Conservation (phyloP, 2,329 filamentous ascomycete species). For the Parafenestella ontariensis region DNA sequence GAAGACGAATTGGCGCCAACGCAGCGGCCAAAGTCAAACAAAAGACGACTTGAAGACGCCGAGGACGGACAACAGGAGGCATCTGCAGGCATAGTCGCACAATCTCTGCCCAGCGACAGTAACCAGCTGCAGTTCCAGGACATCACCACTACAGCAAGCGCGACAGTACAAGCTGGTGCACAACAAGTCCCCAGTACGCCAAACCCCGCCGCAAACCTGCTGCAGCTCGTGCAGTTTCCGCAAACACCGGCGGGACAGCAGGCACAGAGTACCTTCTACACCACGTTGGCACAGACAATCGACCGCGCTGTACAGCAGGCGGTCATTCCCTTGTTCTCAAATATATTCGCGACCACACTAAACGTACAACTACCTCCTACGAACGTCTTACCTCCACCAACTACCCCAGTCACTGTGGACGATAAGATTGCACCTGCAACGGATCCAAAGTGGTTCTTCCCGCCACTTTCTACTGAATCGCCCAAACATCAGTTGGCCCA, state of each 20-base stretch:
- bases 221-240: conserved; percentile 35
- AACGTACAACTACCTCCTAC: conserved; percentile 5
- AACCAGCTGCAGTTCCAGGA: neutral
- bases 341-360: conserved; percentile 17
- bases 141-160: neutral
- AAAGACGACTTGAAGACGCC: neutral
- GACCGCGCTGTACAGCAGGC: conserved; percentile 34
- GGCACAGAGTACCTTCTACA: conserved; percentile 35
- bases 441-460: conserved; percentile 39
- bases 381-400: conserved; percentile 5
- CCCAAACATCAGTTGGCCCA: neutral
- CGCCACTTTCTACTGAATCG: conserved; percentile 22
- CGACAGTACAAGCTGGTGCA: conserved; percentile 2
- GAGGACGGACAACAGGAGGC: neutral
- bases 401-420: conserved; percentile 7
- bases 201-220: conserved; percentile 24
- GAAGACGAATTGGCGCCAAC: conserved; percentile 43
- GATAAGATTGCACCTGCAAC: conserved; percentile 30
- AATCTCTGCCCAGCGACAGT: neutral
- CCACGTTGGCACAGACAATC: conserved; percentile 30
- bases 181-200: conserved; percentile 20
- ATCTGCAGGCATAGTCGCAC: neutral
- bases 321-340: conserved; percentile 28
- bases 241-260: conserved; percentile 41
- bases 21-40: conserved; percentile 15